A percentile compares a stretch with the other conserved stretches of the same genome.
Conservation (phyloP, 1,139 yeast genomes). For the Candida sojae region DNA sequence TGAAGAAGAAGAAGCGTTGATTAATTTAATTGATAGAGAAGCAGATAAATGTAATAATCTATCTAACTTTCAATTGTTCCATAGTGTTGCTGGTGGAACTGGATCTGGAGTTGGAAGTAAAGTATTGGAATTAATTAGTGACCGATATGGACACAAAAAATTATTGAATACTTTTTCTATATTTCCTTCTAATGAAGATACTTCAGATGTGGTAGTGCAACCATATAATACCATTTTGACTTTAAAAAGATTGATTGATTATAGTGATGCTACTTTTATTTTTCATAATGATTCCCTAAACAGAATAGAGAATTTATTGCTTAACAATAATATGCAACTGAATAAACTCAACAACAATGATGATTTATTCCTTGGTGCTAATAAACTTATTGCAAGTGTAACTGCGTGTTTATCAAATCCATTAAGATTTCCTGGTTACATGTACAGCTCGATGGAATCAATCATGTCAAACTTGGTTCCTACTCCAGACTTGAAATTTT, state of each 20-base stretch:
- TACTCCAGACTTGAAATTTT: slow-evolving; percentile 85
- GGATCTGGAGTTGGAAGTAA: slow-evolving; percentile 95
- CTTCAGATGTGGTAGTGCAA: slow-evolving; percentile 94
- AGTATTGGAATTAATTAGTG: slow-evolving; percentile 74
- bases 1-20: slow-evolving; percentile 64
- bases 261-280: slow-evolving; percentile 83
- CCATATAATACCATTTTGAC: slow-evolving; percentile 91
- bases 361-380: slow-evolving; percentile 69
- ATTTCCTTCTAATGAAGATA: slow-evolving; percentile 74
- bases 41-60: slow-evolving; percentile 88
- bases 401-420: slow-evolving; percentile 87
- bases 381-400: slow-evolving; percentile 82
- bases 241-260: slow-evolving; percentile 75
- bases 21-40: slow-evolving; percentile 87
- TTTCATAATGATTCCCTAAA: slow-evolving; percentile 88
- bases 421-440: slow-evolving; percentile 85
- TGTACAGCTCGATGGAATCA: slow-evolving; percentile 84
- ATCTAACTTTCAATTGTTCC: slow-evolving; percentile 87
- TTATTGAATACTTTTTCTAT: slow-evolving; percentile 83
- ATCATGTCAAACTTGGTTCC: slow-evolving; percentile 84
- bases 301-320: slow-evolving; percentile 58
- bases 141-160: slow-evolving; percentile 78
- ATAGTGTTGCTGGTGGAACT: slow-evolving; percentile 98
- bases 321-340: slow-evolving; percentile 19
- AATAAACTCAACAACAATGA: not conserved